These are phyloP conservation scores for Eucalyptus tenuipes DNA, from an alignment of 345 rosid species.

Conservation along the genomic window DNA sequence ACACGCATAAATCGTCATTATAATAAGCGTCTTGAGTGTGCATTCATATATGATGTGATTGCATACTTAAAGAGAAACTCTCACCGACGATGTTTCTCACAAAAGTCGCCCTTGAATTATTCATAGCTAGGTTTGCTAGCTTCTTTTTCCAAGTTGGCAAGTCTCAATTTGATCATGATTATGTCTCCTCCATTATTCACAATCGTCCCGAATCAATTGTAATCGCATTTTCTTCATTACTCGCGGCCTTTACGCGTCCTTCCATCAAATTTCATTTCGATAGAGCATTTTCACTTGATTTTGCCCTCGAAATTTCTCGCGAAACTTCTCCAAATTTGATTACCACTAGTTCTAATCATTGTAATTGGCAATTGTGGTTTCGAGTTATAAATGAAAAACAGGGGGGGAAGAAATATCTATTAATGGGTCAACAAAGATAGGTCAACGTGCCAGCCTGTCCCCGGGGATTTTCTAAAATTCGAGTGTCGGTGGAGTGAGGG, in stretches of 20 bases:
- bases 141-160: not conserved
- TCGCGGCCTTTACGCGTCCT: rapidly evolving
- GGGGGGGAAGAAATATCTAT: not conserved
- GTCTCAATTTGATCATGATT: not conserved
- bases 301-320: not conserved
- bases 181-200: not conserved
- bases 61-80: not conserved
- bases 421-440: not conserved
- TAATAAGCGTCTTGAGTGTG: not conserved
- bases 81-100: not conserved
- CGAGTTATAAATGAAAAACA: not conserved
- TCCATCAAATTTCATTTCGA: rapidly evolving
- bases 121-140: not conserved
- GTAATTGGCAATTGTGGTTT: not conserved
- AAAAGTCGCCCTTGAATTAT: not conserved
- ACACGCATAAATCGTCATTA: not conserved
- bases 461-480: not conserved
- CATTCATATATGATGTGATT: not conserved
- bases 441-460: not conserved
- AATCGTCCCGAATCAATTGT: not conserved
- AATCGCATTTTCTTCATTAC: too few species aligned
- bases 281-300: not conserved
- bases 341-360: not conserved
- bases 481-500: not conserved
- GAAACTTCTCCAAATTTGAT: not conserved